Evolutionary conservation across 441 rosid genomes (phyloP), one percentile per base, ranked within the genome.

Genomic region (Aquilaria agallochum): DNA sequence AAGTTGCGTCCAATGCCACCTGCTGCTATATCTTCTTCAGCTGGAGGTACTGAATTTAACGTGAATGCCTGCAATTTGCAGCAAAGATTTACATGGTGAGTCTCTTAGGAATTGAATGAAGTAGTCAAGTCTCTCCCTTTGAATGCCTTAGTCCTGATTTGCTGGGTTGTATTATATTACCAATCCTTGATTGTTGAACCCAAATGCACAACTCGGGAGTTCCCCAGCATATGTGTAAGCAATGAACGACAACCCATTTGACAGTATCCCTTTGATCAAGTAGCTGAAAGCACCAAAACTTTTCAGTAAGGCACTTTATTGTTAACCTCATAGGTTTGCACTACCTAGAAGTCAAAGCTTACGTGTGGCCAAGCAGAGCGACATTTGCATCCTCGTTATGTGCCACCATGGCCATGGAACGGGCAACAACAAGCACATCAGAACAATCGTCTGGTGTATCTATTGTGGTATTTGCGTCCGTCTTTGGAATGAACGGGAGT

Each of bases 351-450:
- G 42, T 11, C 27, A 27, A 48, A 50, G 32, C 73, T 5, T 82
- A 83, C 91, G 81, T 78, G 71, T 78, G 86, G 66, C 80, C 88
- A 33, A 83, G 68, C 48, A 83, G 77, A 56, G 83, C 79, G 33
- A 78, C 81, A 56, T 74, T 77, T 32, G 83, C 86, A n/a, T 85
- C 91, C 65, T 85, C 91, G 31, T 85, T 85, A 68, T 85, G 91
- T 3, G 80, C 86, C 48, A 79, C 91, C 13, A 80, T 15, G 30
- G 88, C 84, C 80, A 80, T 72, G 11, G 64, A 58, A 9, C 77
- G 77, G 12, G 67, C 67, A 11, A 80, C 80, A 53, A 74, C 80
- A 49, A 80, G 75, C 52, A 83, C 61, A 53, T 74, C 81, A 5
- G 91, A 85, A 63, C 86, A 83, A 34, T 85, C 79, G 8, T 77